Evolutionary conservation across 495 filamentous ascomycete species (phyloP).

Genomic region (Penicillium bovifimosum): DNA sequence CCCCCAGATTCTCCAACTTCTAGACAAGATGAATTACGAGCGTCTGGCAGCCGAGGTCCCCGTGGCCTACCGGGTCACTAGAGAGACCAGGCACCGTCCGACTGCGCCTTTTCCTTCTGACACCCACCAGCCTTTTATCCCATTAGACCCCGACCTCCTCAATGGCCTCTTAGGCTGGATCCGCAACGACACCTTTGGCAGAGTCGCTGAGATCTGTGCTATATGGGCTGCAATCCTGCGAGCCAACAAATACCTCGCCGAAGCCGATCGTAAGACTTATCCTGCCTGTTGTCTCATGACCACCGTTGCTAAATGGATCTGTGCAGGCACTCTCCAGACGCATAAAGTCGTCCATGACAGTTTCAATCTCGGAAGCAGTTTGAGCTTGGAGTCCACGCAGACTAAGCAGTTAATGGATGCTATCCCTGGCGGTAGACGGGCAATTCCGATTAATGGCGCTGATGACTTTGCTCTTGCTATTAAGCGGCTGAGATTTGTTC

Average conservation of each 20-base stretch:
- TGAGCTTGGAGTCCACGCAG: not conserved
- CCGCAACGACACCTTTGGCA: slow-evolving; percentile 5
- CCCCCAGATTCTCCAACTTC: not conserved
- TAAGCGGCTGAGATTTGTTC: slow-evolving; percentile 1
- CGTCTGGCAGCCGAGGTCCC: not conserved
- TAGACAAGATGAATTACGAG: slow-evolving; percentile 2
- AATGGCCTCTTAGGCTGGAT: slow-evolving; percentile 3
- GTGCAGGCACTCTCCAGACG: not conserved
- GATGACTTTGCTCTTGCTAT: not conserved
- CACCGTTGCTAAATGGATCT: not conserved
- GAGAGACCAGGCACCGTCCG: not conserved
- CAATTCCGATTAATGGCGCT: not conserved
- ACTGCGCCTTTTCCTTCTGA: not conserved
- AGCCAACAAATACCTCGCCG: not conserved
- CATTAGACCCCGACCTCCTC: not conserved
- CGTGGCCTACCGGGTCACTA: not conserved
- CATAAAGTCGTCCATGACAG: not conserved
- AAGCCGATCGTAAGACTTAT: not conserved
- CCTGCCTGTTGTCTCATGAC: not conserved
- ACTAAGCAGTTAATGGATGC: not conserved
- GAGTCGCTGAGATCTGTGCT: not conserved
- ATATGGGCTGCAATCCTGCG: slow-evolving; percentile 3
- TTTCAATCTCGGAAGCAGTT: not conserved
- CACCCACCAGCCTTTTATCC: not conserved
- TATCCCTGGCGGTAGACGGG: not conserved